These are phyloP conservation scores for Zizania palustris DNA, from an alignment of 202 grass and related monocot species.

Conservation along the genomic window DNA sequence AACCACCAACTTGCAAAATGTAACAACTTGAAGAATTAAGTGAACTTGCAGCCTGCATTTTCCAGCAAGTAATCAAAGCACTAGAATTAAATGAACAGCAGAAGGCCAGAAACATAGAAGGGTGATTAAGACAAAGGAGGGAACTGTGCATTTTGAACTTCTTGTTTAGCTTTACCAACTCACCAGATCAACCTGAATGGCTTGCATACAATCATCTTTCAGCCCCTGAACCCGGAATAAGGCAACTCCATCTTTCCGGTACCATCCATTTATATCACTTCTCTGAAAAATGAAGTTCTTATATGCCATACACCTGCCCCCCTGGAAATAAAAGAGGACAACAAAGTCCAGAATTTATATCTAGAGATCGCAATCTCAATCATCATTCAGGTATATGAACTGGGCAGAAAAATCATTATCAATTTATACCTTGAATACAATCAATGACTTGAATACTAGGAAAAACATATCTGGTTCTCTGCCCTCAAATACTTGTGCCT, in stretches of 20 bases:
- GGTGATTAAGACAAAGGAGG: conserved; percentile 10
- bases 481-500: conserved; percentile 70
- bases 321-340: conserved; percentile 46
- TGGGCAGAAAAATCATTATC: conserved; percentile 21
- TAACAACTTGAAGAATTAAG: conserved; percentile 85
- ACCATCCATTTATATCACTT: conserved; percentile 38
- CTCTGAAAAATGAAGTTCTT: conserved; percentile 49
- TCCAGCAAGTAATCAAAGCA: conserved; percentile 32
- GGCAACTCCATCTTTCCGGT: conserved; percentile 54
- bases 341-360: conserved; percentile 27
- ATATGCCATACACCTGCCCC: conserved; percentile 67
- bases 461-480: conserved; percentile 74
- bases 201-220: conserved; percentile 67
- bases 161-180: conserved; percentile 30
- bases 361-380: conserved; percentile 13
- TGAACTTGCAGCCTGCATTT: conserved; percentile 66
- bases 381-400: conserved; percentile 8
- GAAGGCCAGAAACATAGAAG: not conserved
- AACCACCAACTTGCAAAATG: conserved; percentile 72
- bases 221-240: conserved; percentile 84
- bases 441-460: conserved; percentile 68
- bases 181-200: conserved; percentile 80
- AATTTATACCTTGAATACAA: conserved; percentile 68
- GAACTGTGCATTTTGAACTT: conserved; percentile 22
- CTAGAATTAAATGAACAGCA: conserved; percentile 1